Conservation (phyloP, 2,329 filamentous ascomycete species). For the Talaromyces sp. region DNA sequence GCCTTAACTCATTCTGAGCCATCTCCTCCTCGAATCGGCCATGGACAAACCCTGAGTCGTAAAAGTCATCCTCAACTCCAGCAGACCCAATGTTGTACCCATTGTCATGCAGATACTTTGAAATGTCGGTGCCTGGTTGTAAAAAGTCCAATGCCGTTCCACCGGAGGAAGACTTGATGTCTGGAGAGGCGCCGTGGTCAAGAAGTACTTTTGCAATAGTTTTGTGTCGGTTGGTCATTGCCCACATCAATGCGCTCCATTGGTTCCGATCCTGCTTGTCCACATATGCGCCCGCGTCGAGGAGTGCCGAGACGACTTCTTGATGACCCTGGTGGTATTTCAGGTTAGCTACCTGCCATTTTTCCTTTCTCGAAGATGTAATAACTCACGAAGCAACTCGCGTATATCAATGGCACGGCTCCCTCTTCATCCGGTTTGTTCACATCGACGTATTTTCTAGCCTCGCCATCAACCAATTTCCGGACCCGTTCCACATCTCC, state of each 20-base stretch:
- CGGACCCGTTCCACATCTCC: slow-evolving; percentile 79
- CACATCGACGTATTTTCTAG: slow-evolving; percentile 72
- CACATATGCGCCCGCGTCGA: slow-evolving; percentile 80
- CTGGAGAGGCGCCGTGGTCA: slow-evolving; percentile 90
- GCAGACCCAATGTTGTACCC: slow-evolving; percentile 62
- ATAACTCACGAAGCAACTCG: slow-evolving; percentile 80
- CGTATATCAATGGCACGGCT: slow-evolving; percentile 93
- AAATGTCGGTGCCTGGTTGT: slow-evolving; percentile 91
- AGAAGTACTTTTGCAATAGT: slow-evolving; percentile 87
- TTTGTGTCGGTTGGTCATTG: slow-evolving; percentile 98
- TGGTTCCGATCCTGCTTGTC: slow-evolving; percentile 93
- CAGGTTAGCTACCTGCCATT: slow-evolving; percentile 1
- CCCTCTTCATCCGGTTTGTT: slow-evolving; percentile 90
- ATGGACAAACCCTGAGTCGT: slow-evolving; percentile 84
- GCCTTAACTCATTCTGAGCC: slow-evolving; percentile 90
- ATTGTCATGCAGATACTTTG: slow-evolving; percentile 88
- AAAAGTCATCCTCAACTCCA: slow-evolving; percentile 71
- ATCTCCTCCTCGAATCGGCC: slow-evolving; percentile 95
- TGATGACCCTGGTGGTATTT: slow-evolving; percentile 65
- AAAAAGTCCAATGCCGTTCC: slow-evolving; percentile 95
- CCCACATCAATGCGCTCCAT: slow-evolving; percentile 99
- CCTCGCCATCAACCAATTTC: slow-evolving; percentile 68
- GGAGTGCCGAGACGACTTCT: slow-evolving; percentile 74
- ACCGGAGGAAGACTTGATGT: slow-evolving; percentile 89
- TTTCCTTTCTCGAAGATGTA: not conserved